Conservation (phyloP, 345 rosid species). For the Populus alba region DNA sequence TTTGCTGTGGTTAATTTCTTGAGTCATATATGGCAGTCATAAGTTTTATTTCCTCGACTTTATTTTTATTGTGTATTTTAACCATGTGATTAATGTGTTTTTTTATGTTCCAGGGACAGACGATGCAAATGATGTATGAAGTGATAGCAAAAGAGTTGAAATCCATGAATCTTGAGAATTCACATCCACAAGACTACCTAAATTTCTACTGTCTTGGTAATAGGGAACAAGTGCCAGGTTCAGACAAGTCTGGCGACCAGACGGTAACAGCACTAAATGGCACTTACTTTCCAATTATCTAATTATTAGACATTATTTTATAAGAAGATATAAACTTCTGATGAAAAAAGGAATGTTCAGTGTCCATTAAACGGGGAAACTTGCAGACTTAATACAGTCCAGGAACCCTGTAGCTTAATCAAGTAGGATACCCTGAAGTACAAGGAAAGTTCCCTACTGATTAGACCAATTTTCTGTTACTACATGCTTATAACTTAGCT, state of each 20-base stretch:
- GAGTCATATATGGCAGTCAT: not conserved
- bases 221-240: slow-evolving; percentile 50
- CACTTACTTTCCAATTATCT: not conserved
- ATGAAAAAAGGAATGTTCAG: not conserved
- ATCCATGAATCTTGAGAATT: slow-evolving; percentile 43
- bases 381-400: not conserved
- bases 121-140: slow-evolving; percentile 84
- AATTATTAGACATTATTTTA: not conserved
- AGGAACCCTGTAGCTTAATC: not conserved
- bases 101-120: slow-evolving; percentile 52
- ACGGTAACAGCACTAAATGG: slow-evolving; percentile 28
- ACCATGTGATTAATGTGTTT: not conserved
- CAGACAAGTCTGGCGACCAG: slow-evolving; percentile 19
- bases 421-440: not conserved
- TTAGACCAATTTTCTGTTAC: not conserved
- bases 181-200: slow-evolving; percentile 65
- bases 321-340: not conserved
- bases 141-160: slow-evolving; percentile 63
- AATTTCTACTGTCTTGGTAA: slow-evolving; percentile 87
- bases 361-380: not conserved
- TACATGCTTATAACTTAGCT: too few species aligned
- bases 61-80: not conserved
- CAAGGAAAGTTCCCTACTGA: not conserved
- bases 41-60: not conserved
- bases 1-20: not conserved